phyloP scores from a whole-genome alignment of 257 asterid genomes.

The Anisodus tanguticus region DNA sequence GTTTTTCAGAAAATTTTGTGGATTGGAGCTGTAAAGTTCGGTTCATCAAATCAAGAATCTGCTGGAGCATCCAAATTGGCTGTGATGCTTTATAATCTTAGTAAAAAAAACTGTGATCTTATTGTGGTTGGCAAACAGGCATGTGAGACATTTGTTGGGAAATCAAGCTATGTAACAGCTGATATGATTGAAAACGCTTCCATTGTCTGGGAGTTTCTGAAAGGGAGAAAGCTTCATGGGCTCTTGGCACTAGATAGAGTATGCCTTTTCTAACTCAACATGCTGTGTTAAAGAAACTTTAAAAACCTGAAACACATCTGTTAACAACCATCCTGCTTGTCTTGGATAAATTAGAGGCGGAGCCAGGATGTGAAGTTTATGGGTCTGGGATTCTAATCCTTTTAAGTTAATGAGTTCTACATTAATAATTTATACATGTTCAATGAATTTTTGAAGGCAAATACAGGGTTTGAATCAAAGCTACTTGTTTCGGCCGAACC shows the following conservation, averaged over 20 bases:
- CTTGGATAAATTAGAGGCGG: neutral
- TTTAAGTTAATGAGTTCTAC: too few species aligned
- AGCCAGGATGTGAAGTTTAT: too few species aligned
- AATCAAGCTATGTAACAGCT: conserved; percentile 41
- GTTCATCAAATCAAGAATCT: conserved; percentile 47
- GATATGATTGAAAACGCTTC: conserved; percentile 59
- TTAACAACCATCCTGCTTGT: neutral
- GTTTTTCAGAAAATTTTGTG: conserved; percentile 71
- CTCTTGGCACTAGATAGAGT: conserved; percentile 90
- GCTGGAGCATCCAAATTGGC: conserved; percentile 64
- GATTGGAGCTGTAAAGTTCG: conserved; percentile 78
- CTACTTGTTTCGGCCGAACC: too few species aligned
- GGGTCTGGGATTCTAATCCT: too few species aligned
- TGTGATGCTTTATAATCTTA: conserved; percentile 50
- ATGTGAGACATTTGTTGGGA: conserved; percentile 41
- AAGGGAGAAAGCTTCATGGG: conserved; percentile 92
- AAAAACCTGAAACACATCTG: neutral
- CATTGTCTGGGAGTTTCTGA: conserved; percentile 84
- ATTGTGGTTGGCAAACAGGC: conserved; percentile 73
- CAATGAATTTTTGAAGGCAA: too few species aligned
- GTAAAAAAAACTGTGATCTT: conserved; percentile 50
- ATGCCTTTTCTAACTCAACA: conserved; percentile 37
- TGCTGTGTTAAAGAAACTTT: neutral
- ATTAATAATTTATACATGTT: too few species aligned
- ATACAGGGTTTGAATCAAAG: too few species aligned